Evolutionary conservation across 306 rosid genomes (phyloP).

Genomic region (Fragaria ananassa): DNA sequence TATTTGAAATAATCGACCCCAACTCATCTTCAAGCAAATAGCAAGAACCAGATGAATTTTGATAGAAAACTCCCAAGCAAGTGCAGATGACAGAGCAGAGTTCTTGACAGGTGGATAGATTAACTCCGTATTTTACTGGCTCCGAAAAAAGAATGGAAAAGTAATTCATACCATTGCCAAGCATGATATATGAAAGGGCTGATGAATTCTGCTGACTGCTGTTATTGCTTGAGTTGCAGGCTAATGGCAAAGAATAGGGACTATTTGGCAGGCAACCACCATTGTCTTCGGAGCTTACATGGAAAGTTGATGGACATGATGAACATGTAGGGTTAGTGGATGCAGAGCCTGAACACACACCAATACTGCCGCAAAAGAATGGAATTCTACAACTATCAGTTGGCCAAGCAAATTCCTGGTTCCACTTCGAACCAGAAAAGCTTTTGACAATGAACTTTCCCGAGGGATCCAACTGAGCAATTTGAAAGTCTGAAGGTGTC

Average conservation of each 20-base stretch:
- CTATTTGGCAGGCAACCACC: conserved; percentile 59
- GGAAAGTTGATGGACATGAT: conserved; percentile 68
- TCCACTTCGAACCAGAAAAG: conserved; percentile 43
- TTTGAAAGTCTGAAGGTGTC: conserved; percentile 45
- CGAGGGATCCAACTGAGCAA: conserved; percentile 51
- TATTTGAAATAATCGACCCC: conserved; percentile 50
- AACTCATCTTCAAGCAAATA: conserved; percentile 50
- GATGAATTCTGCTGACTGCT: conserved; percentile 38
- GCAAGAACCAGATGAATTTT: conserved; percentile 65
- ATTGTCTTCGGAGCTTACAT: conserved; percentile 31
- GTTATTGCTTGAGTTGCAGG: conserved; percentile 43
- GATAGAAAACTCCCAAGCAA: conserved; percentile 69
- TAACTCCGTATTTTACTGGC: conserved; percentile 41
- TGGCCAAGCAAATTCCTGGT: conserved; percentile 64
- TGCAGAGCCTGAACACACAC: conserved; percentile 48
- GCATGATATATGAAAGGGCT: conserved; percentile 43
- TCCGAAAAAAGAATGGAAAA: conserved; percentile 46
- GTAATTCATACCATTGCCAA: conserved; percentile 55
- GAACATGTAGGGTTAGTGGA: conserved; percentile 57
- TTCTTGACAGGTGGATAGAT: conserved; percentile 51
- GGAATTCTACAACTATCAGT: conserved; percentile 58
- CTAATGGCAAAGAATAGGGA: conserved; percentile 49
- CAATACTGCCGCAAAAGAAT: conserved; percentile 58
- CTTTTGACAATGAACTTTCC: conserved; percentile 60
- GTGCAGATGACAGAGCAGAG: conserved; percentile 69